These are phyloP conservation scores for Hevea brasiliensis DNA, from an alignment of 345 rosid species.

Conservation along the genomic window DNA sequence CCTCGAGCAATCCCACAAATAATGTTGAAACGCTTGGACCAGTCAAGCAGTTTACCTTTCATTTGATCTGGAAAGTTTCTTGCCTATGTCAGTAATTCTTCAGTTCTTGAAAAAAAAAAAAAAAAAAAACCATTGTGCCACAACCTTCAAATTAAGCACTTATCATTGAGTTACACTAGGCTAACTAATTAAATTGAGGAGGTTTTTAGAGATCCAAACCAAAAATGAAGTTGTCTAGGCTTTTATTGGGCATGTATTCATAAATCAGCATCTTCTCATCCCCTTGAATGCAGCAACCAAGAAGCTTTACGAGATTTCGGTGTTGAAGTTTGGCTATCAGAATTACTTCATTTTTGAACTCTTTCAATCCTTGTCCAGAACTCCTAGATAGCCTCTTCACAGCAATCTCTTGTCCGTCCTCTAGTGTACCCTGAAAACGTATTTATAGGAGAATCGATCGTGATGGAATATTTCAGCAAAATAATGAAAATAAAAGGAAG, in stretches of 20 bases:
- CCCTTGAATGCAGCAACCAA: conserved; percentile 31
- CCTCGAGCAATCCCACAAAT: conserved; percentile 43
- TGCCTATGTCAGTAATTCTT: background rate
- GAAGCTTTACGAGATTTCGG: conserved; percentile 49
- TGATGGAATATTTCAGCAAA: too few species aligned
- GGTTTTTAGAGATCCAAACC: conserved; percentile 14
- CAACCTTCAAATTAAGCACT: background rate
- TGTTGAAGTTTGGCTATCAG: conserved; percentile 50
- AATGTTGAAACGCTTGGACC: conserved; percentile 38
- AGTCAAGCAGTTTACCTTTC: conserved; percentile 25
- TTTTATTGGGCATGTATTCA: conserved; percentile 36
- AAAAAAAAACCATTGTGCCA: too few species aligned
- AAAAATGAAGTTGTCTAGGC: conserved; percentile 39
- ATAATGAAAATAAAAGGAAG: too few species aligned
- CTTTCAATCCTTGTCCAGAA: conserved; percentile 46
- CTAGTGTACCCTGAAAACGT: conserved; percentile 35
- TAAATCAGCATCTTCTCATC: conserved; percentile 31
- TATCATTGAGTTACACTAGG: background rate
- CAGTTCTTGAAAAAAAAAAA: too few species aligned
- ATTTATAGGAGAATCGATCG: background rate
- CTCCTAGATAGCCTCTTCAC: conserved; percentile 45
- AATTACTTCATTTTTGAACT: conserved; percentile 49
- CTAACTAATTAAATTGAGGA: background rate
- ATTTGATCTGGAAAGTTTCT: conserved; percentile 24
- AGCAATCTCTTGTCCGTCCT: conserved; percentile 46